Evolutionary conservation across 2,329 filamentous ascomycete genomes (phyloP), one percentile per base, ranked within the genome.

Genomic region (Diplocarpon rosae): DNA sequence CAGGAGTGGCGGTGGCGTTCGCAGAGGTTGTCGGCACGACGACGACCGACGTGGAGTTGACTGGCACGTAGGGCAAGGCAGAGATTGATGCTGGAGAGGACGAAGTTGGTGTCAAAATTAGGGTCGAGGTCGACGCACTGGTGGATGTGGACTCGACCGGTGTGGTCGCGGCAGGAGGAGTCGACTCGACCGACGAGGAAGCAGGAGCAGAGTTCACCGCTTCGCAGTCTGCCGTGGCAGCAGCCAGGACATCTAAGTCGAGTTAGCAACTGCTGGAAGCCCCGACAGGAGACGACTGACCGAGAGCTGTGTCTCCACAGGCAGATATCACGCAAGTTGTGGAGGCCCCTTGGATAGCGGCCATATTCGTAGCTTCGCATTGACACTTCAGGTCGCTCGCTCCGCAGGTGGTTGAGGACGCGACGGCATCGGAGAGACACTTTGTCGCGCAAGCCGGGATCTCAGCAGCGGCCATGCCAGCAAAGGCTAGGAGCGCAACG

Each of bases 391-490:
- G 15, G 42, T 57, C 54, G 10, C 35, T 42, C 5, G 38, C 37
- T 4, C 41, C 39, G 33, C 56, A 59, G 11, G 34, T 52, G 12
- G 55, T 55, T 5, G 47, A 20, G 5, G 45, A 45, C 5, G 38
- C 13, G 32, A 54, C 49, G n/a, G 54, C 52, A 31, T 50, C 39
- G 8, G 46, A 32, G 36, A 58, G 50, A 29, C 55, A 58, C 2
- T 29, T 36, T 10, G 39, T 45, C 24, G 54, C 55, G 31, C 55
- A 57, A 6, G 38, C 40, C 45, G 55, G 55, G 39, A 57, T 54
- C 4, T 39, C 20, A 37, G 49, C 48, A 7, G 43, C 15, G 20
- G 47, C 45, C 9, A 48, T 29, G 30, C 49, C 43, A 28, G 46
- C 44, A 32, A 52, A 12, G 39, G 47, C 51, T 20, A 53, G 13